These are phyloP conservation scores for Phytophthora kernoviae DNA, from an alignment of 352 stramenopile genomes.

Conservation along the genomic window DNA sequence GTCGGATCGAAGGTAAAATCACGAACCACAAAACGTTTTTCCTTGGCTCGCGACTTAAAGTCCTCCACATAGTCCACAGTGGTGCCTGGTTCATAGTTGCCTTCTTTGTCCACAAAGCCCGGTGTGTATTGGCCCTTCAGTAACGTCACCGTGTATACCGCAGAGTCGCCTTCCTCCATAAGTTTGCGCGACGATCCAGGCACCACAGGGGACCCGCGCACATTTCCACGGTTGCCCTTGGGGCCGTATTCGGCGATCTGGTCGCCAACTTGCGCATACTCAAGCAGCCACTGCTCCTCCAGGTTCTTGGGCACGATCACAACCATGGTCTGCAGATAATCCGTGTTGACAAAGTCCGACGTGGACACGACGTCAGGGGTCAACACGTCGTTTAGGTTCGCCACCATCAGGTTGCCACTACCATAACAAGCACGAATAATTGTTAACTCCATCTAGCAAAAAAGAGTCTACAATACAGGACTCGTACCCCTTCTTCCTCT, in stretches of 20 bases:
- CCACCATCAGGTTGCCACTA: slow-evolving; percentile 93
- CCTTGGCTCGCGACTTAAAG: slow-evolving; percentile 92
- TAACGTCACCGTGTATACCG: slow-evolving; percentile 96
- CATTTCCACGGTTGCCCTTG: slow-evolving; percentile 88
- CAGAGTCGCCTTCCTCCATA: slow-evolving; percentile 91
- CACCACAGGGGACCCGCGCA: slow-evolving; percentile 96
- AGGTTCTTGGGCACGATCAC: slow-evolving; percentile 93
- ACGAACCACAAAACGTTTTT: slow-evolving; percentile 94
- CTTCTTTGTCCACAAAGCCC: slow-evolving; percentile 84
- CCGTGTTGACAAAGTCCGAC: slow-evolving; percentile 94
- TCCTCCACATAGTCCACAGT: slow-evolving; percentile 95
- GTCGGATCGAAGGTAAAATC: slow-evolving; percentile 94
- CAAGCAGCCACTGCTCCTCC: slow-evolving; percentile 89
- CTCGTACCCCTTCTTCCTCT: slow-evolving; percentile 92
- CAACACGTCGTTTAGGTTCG: slow-evolving; percentile 95
- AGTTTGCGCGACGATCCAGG: slow-evolving; percentile 92
- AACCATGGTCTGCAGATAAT: slow-evolving; percentile 97
- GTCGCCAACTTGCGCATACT: slow-evolving; percentile 89
- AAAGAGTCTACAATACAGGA: not conserved
- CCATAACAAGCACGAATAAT: slow-evolving; percentile 9
- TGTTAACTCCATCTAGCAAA: not conserved
- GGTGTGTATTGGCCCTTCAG: slow-evolving; percentile 94
- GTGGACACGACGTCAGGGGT: slow-evolving; percentile 89
- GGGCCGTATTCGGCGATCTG: slow-evolving; percentile 91
- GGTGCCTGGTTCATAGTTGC: slow-evolving; percentile 91